These are phyloP conservation scores for Blumeria graminis DNA, from an alignment of 2,329 filamentous ascomycete species.

Conservation along the genomic window DNA sequence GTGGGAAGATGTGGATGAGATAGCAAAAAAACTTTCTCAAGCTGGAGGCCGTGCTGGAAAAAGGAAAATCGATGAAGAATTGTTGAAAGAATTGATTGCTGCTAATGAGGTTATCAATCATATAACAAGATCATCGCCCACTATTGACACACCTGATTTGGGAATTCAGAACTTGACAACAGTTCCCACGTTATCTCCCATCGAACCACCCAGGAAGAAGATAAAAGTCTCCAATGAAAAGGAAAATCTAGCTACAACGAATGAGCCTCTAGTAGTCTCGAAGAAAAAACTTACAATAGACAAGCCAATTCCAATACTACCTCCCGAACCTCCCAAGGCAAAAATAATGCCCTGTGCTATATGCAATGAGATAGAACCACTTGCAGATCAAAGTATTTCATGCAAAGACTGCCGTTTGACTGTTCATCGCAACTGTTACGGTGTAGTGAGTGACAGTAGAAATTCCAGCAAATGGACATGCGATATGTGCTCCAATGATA, in stretches of 20 bases:
- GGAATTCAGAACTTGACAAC: constrained; percentile 2
- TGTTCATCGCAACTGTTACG: constrained; percentile 82
- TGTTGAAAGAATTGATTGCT: constrained; percentile 46
- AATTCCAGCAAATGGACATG: constrained; percentile 68
- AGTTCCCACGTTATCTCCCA: constrained; percentile 19
- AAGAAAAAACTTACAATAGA: constrained; percentile 19
- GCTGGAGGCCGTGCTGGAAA: constrained; percentile 66
- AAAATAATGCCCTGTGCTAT: constrained; percentile 64
- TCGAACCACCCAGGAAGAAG: constrained; percentile 22
- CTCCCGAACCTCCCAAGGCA: constrained; percentile 57
- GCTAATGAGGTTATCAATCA: constrained; percentile 34
- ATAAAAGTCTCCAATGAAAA: constrained; percentile 8
- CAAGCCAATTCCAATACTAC: constrained; percentile 26
- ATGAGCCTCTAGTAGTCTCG: constrained; percentile 8
- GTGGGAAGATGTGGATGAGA: constrained; percentile 83
- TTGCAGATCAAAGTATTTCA: constrained; percentile 46
- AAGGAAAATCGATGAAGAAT: constrained; percentile 73
- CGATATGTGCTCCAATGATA: constrained; percentile 89
- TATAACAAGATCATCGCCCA: constrained; percentile 14
- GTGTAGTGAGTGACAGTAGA: constrained; percentile 43
- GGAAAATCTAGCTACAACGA: constrained; percentile 3
- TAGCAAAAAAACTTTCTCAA: constrained; percentile 64
- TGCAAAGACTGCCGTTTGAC: constrained; percentile 79
- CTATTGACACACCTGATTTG: constrained; percentile 7
- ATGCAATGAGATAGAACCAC: constrained; percentile 49